A percentile compares a stretch with the other conserved stretches of the same genome.
Conservation (phyloP, 2,329 filamentous ascomycete species). For the Ceratocystiopsis sp. region DNA sequence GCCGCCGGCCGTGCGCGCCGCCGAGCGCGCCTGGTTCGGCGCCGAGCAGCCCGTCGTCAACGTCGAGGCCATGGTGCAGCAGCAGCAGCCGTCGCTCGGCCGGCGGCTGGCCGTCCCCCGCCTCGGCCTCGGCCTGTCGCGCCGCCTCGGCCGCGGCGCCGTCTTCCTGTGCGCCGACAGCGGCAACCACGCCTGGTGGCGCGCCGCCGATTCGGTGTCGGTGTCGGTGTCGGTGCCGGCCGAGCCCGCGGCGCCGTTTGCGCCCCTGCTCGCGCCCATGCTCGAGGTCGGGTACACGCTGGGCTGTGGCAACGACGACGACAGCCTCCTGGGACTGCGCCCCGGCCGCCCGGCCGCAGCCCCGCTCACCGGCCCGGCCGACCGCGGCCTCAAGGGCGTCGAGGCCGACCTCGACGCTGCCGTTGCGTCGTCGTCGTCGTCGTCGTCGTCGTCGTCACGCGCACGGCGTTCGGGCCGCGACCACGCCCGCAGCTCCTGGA, state of each 20-base stretch:
- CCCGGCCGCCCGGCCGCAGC: slow-evolving; percentile 8
- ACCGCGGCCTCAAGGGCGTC: slow-evolving; percentile 20
- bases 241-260: slow-evolving; percentile 2
- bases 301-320: slow-evolving; percentile 7
- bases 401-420: slow-evolving; percentile 16
- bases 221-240: no score
- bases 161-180: slow-evolving; percentile 24
- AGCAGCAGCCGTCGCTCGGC: not conserved
- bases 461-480: not conserved
- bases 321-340: slow-evolving; percentile 15
- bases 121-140: slow-evolving; percentile 11
- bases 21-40: no score
- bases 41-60: no score
- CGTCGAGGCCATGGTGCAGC: no score
- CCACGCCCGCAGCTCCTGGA: slow-evolving; percentile 18
- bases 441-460: not conserved
- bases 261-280: slow-evolving; percentile 16
- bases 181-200: slow-evolving; percentile 20
- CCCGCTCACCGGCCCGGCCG: slow-evolving; percentile 16
- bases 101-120: slow-evolving; percentile 10
- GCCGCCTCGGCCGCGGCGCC: slow-evolving; percentile 14
- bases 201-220: slow-evolving; percentile 1
- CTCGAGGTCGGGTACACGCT: slow-evolving; percentile 25
- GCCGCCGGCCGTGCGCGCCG: not conserved
- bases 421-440: not conserved